phyloP scores from a whole-genome alignment of 805 yeast genomes.

The Saccharomycopsis fermentans region DNA sequence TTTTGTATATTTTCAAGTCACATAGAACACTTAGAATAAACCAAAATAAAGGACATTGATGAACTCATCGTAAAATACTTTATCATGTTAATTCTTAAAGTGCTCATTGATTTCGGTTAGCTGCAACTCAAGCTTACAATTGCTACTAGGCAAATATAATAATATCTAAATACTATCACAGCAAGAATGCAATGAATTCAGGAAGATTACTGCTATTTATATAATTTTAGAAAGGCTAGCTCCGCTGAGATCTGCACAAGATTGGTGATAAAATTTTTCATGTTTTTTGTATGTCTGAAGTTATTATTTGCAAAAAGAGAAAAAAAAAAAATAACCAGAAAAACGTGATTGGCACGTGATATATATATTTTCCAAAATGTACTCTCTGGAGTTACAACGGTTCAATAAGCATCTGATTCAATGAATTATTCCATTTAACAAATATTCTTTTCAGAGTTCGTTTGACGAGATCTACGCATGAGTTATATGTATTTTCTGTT shows the following conservation, averaged over 20 bases:
- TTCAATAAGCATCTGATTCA: too few relatives aligned
- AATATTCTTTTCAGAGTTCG: too few relatives aligned
- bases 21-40: background rate
- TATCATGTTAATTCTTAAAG: background rate
- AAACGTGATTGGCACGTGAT: background rate
- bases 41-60: background rate
- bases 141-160: too few relatives aligned
- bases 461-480: too few relatives aligned
- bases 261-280: background rate
- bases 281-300: background rate
- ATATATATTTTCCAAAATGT: background rate
- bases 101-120: background rate
- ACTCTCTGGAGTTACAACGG: too few relatives aligned
- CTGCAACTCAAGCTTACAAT: background rate
- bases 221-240: background rate
- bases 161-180: too few relatives aligned
- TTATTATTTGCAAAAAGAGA: background rate
- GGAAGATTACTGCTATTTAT: background rate
- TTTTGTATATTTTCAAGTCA: too few relatives aligned
- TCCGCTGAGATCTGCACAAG: background rate
- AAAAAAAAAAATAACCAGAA: background rate
- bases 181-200: too few relatives aligned
- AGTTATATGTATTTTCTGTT: background rate
- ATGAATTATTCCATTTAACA: too few relatives aligned
- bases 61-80: background rate